Percentiles rank a stretch among this genome's conserved stretches.
Conservation (phyloP, 495 filamentous ascomycete species). For the Jackrogersella minutella region DNA sequence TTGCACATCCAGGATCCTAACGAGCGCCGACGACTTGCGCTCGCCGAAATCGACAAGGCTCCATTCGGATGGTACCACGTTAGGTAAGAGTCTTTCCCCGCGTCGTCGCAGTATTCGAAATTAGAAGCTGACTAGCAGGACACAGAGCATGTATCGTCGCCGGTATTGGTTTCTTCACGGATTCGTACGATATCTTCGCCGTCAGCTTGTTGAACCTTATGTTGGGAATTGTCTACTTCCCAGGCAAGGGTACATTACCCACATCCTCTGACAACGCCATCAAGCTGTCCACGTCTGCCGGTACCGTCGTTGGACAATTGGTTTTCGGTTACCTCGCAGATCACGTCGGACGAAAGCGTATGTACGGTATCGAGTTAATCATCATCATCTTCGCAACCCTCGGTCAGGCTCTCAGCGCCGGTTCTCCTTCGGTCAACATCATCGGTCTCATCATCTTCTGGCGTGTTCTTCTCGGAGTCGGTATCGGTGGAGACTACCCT, state of each 20-base stretch:
- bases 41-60: conserved; percentile 81
- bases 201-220: conserved; percentile 71
- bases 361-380: conserved; percentile 90
- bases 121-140: conserved; percentile 13
- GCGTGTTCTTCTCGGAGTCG: conserved; percentile 85
- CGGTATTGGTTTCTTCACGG: conserved; percentile 87
- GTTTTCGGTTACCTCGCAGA: conserved; percentile 84
- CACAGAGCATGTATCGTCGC: conserved; percentile 74
- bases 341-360: conserved; percentile 77
- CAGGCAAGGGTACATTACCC: conserved; percentile 62
- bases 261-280: conserved; percentile 77
- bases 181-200: conserved; percentile 80
- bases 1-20: conserved; percentile 74
- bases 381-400: conserved; percentile 87
- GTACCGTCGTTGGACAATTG: conserved; percentile 86
- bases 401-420: conserved; percentile 74
- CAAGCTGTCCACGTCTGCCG: conserved; percentile 87
- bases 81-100: conserved; percentile 32
- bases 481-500: conserved; percentile 89
- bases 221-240: conserved; percentile 79
- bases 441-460: conserved; percentile 86
- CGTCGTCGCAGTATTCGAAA: not conserved
- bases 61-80: conserved; percentile 81
- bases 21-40: conserved; percentile 75
- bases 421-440: conserved; percentile 73